These are phyloP conservation scores for Pigoraptor vietnamica DNA, from an alignment of 78 protist genomes.

Conservation along the genomic window DNA sequence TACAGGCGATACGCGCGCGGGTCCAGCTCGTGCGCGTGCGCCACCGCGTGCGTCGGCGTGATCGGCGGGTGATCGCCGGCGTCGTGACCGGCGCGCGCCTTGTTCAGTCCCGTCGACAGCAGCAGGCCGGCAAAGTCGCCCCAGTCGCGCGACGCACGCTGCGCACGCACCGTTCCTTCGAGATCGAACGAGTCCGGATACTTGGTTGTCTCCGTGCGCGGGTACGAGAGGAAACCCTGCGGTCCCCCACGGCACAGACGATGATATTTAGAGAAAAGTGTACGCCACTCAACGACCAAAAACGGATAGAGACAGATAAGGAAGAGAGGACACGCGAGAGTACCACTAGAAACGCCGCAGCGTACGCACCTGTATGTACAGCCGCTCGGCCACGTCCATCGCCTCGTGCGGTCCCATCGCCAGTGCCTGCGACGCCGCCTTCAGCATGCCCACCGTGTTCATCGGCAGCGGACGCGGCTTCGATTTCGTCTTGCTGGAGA, in stretches of 20 bases:
- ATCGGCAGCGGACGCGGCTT: constrained; percentile 84
- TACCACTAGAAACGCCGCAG: too few species aligned
- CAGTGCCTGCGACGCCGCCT: constrained; percentile 64
- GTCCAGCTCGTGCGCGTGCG: constrained; percentile 8
- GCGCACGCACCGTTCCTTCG: constrained; percentile 33
- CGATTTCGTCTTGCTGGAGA: background rate
- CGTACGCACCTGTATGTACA: too few species aligned
- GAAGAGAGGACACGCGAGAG: too few species aligned
- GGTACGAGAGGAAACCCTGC: constrained; percentile 86
- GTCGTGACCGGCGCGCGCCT: constrained; percentile 71
- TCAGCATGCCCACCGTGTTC: constrained; percentile 89
- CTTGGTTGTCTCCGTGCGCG: constrained; percentile 95
- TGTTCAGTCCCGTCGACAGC: constrained; percentile 7
- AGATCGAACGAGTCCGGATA: constrained; percentile 65
- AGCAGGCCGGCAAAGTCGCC: constrained; percentile 57
- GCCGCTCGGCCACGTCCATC: constrained; percentile 66
- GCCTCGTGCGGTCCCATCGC: constrained; percentile 57
- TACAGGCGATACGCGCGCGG: constrained; percentile 55
- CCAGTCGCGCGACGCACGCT: constrained; percentile 40
- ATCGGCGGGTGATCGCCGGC: constrained; percentile 99
- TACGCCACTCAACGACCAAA: too few species aligned
- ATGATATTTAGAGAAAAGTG: too few species aligned
- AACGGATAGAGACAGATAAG: too few species aligned
- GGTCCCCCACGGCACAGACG: too few species aligned
- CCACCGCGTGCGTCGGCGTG: constrained; percentile 77